A percentile compares a stretch with the other conserved stretches of the same genome.
Conservation (phyloP, 2,329 filamentous ascomycete species). For the Penicillium sp. region DNA sequence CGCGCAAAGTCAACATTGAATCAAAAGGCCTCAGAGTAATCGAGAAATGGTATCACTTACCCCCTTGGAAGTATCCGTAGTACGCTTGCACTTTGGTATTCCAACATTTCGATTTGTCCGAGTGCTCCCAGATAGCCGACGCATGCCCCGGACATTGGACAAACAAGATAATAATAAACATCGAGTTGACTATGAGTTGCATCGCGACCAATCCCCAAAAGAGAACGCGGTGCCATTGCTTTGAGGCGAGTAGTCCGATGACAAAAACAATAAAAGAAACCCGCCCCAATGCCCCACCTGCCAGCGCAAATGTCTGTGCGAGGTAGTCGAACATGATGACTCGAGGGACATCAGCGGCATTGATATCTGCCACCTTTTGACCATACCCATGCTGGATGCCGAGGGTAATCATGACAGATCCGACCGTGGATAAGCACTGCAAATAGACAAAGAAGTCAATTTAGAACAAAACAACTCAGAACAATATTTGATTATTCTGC, state of each 20-base stretch:
- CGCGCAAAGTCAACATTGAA: neutral
- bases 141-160: constrained; percentile 25
- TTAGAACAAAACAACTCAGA: neutral
- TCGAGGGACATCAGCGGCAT: constrained; percentile 1
- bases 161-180: constrained; percentile 28
- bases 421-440: constrained; percentile 20
- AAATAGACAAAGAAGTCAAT: constrained; percentile 4
- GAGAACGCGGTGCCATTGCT: constrained; percentile 12
- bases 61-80: constrained; percentile 30
- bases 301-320: constrained; percentile 24
- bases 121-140: constrained; percentile 23
- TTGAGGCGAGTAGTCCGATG: constrained; percentile 21
- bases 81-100: constrained; percentile 22
- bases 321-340: constrained; percentile 29
- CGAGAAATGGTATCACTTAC: constrained; percentile 9
- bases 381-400: constrained; percentile 23
- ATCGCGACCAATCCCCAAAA: constrained; percentile 21
- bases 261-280: constrained; percentile 27
- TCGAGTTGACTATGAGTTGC: constrained; percentile 24
- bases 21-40: neutral
- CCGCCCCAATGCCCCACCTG: constrained; percentile 22
- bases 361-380: constrained; percentile 9
- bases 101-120: constrained; percentile 21
- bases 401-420: constrained; percentile 23
- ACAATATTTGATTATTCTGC: neutral